Conservation (phyloP, 2,329 filamentous ascomycete genomes). For the Pseudophaeomoniella oleicola region DNA sequence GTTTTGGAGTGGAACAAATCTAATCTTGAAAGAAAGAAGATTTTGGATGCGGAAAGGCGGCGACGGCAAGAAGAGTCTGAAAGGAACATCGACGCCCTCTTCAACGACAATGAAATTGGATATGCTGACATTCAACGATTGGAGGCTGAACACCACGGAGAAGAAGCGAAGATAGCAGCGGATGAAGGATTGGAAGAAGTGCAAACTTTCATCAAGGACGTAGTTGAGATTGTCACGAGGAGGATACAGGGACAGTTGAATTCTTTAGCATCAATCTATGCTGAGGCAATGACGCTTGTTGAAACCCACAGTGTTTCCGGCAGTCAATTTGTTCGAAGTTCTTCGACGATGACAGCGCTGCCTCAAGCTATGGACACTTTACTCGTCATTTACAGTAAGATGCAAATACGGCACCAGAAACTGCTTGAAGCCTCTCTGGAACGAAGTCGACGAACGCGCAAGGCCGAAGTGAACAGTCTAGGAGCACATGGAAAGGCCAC, state of each 20-base stretch:
- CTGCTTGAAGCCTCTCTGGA: conserved; percentile 35
- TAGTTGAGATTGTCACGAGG: conserved; percentile 36
- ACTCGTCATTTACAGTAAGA: conserved; percentile 29
- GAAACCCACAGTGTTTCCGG: conserved; percentile 22
- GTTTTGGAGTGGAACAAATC: conserved; percentile 31
- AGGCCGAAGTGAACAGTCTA: conserved; percentile 32
- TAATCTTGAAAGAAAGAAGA: conserved; percentile 26
- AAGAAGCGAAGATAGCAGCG: conserved; percentile 35
- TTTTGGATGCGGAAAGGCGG: conserved; percentile 32
- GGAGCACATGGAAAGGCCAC: conserved; percentile 34
- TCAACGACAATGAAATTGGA: conserved; percentile 41
- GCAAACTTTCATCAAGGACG: conserved; percentile 32
- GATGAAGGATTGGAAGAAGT: conserved; percentile 38
- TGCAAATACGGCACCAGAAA: conserved; percentile 35
- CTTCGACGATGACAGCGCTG: conserved; percentile 15
- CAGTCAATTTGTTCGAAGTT: conserved; percentile 7
- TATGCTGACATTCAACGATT: conserved; percentile 41
- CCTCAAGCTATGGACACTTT: conserved; percentile 30
- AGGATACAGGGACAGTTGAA: conserved; percentile 35
- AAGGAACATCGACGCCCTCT: conserved; percentile 36
- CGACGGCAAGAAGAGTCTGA: conserved; percentile 37
- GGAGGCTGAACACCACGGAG: conserved; percentile 39
- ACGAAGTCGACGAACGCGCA: conserved; percentile 31
- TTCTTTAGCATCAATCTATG: conserved; percentile 30
- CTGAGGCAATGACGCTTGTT: conserved; percentile 26